Evolutionary conservation across 148 eudicot species (phyloP).

Genomic region (Talinum fruticosum): DNA sequence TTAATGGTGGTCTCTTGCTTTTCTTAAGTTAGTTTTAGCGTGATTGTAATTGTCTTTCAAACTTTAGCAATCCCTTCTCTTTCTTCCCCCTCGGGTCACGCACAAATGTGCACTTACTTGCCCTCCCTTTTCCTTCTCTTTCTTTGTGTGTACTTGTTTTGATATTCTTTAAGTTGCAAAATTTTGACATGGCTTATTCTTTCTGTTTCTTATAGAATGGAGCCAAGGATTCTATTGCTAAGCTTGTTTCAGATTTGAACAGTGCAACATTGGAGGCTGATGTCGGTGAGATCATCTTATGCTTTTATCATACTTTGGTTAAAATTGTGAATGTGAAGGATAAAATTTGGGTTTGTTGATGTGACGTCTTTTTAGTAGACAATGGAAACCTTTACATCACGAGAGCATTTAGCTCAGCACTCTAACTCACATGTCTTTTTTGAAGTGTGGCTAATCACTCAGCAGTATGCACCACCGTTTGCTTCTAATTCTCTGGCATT

Average conservation of each 20-base stretch:
- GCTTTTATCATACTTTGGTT: constrained; percentile 2
- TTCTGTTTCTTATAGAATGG: constrained; percentile 59
- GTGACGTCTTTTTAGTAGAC: no score
- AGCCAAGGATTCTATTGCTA: constrained; percentile 77
- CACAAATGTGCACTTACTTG: no score
- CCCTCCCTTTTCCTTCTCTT: neutral
- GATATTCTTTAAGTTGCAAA: neutral
- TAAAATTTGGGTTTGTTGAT: no score
- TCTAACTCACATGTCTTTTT: no score
- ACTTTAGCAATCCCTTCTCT: neutral
- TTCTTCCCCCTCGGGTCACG: neutral
- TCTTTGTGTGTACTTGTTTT: neutral
- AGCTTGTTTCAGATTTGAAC: constrained; percentile 89
- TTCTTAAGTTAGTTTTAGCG: no score
- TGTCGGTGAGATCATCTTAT: constrained; percentile 64
- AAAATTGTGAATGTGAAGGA: no score
- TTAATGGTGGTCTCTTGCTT: no score
- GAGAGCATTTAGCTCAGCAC: no score
- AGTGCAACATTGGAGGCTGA: constrained; percentile 81
- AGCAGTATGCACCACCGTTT: no score
- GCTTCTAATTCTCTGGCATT: no score
- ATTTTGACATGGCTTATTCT: constrained; percentile 12
- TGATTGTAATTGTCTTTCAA: constrained; percentile 4
- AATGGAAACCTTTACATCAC: no score
- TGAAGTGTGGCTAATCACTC: no score